Evolutionary conservation across 495 filamentous ascomycete genomes (phyloP).

Genomic region (Apiosordaria backusii): DNA sequence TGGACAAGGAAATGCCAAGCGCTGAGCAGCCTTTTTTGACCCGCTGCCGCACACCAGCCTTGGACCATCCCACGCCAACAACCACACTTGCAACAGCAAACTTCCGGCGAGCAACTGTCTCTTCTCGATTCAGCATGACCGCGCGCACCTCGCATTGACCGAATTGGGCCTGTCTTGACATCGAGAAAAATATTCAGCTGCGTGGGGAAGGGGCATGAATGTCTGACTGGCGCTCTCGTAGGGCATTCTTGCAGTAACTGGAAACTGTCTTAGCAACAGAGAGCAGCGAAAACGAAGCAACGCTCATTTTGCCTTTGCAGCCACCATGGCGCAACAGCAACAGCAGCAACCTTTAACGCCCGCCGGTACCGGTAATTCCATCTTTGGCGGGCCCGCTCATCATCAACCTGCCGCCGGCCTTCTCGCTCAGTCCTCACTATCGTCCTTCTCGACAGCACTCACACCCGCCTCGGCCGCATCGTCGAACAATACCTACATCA

Average conservation of each 20-base stretch:
- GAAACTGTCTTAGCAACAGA: not conserved
- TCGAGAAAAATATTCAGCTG: not conserved
- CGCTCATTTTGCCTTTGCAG: not conserved
- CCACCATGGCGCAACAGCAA: slow-evolving; percentile 30
- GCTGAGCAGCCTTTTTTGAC: not conserved
- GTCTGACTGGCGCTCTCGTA: not conserved
- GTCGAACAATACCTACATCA: slow-evolving; percentile 76
- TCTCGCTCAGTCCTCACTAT: slow-evolving; percentile 12
- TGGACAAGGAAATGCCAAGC: not conserved
- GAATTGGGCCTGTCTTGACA: not conserved
- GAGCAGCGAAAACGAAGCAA: not conserved
- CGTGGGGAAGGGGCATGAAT: not conserved
- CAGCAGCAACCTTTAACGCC: slow-evolving; percentile 26
- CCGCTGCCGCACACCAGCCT: not conserved
- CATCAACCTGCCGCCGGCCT: slow-evolving; percentile 6
- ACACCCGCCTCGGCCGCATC: slow-evolving; percentile 52
- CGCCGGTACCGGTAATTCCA: slow-evolving; percentile 22
- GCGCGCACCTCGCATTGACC: not conserved
- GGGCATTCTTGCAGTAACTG: not conserved
- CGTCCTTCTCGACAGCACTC: slow-evolving; percentile 29
- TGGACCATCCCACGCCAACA: not conserved
- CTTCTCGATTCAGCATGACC: not conserved
- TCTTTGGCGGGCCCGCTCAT: slow-evolving; percentile 33
- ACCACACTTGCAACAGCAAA: not conserved
- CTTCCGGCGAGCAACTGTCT: not conserved